These are phyloP conservation scores for Wickerhamomyces canadensis DNA, from an alignment of 805 yeast species.

Conservation along the genomic window DNA sequence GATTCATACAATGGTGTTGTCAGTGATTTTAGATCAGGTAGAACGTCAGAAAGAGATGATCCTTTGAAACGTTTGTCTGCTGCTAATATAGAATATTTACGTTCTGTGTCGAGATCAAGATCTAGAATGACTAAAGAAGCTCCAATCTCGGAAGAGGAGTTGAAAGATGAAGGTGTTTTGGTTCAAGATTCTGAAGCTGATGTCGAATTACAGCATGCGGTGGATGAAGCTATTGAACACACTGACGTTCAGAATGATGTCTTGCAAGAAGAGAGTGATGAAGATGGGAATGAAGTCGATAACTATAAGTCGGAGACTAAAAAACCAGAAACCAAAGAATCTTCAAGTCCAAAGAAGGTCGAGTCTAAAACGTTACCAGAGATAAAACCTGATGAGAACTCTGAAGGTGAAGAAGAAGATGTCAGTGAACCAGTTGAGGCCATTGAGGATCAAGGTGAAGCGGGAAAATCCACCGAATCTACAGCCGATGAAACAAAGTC, in stretches of 20 bases:
- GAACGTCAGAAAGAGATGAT: constrained; percentile 23
- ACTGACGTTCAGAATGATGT: constrained; percentile 9
- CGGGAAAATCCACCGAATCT: too few relatives aligned
- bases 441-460: too few relatives aligned
- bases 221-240: constrained; percentile 11
- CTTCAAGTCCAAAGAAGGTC: too few relatives aligned
- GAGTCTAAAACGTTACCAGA: too few relatives aligned
- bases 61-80: constrained; percentile 25
- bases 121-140: constrained; percentile 40
- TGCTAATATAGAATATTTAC: constrained; percentile 40
- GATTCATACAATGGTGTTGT: constrained; percentile 65
- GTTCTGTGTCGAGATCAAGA: constrained; percentile 62
- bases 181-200: constrained; percentile 36
- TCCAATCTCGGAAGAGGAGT: constrained; percentile 33
- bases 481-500: too few relatives aligned
- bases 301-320: too few relatives aligned
- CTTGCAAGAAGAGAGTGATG: constrained; percentile 13
- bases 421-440: too few relatives aligned
- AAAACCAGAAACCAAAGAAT: too few relatives aligned
- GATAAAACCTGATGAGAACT: too few relatives aligned
- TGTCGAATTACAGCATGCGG: constrained; percentile 9
- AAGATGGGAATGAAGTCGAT: background rate
- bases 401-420: too few relatives aligned
- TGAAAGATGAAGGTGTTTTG: constrained; percentile 54
- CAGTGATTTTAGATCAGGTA: constrained; percentile 28